Evolutionary conservation across 2,329 filamentous ascomycete genomes (phyloP), one percentile per base, ranked within the genome.

Genomic region (Xylariaceae sp.): DNA sequence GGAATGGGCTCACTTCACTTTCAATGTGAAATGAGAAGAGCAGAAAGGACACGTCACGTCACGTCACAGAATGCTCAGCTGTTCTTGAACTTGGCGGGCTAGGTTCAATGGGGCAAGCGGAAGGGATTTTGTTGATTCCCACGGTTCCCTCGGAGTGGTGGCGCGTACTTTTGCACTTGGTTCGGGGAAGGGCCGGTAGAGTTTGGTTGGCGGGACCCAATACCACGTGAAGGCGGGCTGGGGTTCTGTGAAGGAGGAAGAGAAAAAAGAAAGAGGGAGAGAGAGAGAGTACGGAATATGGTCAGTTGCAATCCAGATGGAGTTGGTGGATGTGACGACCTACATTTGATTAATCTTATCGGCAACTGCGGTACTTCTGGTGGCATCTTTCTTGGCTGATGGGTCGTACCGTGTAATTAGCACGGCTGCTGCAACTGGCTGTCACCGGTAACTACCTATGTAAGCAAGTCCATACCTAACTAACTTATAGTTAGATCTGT

Each of bases 31-130:
- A 4, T 31, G 40, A 19, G 19, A 19, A 19, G 34, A 43, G 29
- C 43, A 34, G 30, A 34, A 27, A 47, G 41, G 32, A 56, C 50
- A 56, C 50, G 54, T 53, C 50, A 56, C 50, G 54, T 53, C 54
- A 40, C 50, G 50, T 53, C 41, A 44, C 45, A 45, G 49, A 41
- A 27, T 37, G 30, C 19, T 35, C 34, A n/a, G 43, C 32, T 11
- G n/a, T 32, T 12, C 6, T 30, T 30, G 31, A 34, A 35, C 31
- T 47, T 34, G 29, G 49, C 6, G 12, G 44, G 35, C 32, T 19
- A 19, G 19, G 11, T 26, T 11, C 19, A 19, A 29, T 26, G 49
- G n/a, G 47, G 37, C 42, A 50, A 42, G 31, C 19, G 34, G 46
- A 37, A 47, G 52, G 44, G 34, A 39, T 31, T 40, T 45, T 12